phyloP scores from a whole-genome alignment of 345 rosid genomes.

The Eucalyptus tenuipes region DNA sequence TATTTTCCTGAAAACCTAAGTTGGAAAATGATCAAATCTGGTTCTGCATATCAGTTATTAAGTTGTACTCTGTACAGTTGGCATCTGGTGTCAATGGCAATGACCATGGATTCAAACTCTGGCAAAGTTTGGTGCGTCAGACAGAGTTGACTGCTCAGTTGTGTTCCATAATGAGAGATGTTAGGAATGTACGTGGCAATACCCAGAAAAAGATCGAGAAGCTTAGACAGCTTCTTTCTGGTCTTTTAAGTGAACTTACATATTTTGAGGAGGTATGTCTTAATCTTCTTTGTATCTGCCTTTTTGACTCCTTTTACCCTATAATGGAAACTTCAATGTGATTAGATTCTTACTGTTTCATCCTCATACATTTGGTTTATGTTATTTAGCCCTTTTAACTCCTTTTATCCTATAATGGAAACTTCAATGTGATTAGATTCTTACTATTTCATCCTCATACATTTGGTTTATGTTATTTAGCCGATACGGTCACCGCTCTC shows the following conservation, averaged over 20 bases:
- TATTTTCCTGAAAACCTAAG: not conserved
- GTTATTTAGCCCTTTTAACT: constrained; percentile 40
- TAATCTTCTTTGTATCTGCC: not conserved
- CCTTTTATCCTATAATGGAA: too few relatives aligned
- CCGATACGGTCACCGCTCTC: constrained; percentile 86
- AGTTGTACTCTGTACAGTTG: constrained; percentile 31
- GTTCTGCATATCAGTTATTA: not conserved
- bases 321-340: not conserved
- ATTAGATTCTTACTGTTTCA: not conserved
- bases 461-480: constrained; percentile 19
- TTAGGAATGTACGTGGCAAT: constrained; percentile 94
- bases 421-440: not conserved
- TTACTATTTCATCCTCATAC: not conserved
- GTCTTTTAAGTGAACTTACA: constrained; percentile 93
- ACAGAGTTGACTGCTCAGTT: constrained; percentile 93
- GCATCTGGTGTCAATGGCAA: constrained; percentile 45
- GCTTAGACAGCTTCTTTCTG: constrained; percentile 93
- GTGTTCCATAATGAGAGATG: constrained; percentile 81
- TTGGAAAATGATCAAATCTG: not conserved
- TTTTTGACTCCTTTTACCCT: not conserved
- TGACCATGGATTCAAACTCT: constrained; percentile 66
- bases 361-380: not conserved
- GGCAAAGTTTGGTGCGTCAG: constrained; percentile 95
- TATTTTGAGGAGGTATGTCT: constrained; percentile 85
- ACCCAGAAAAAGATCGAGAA: constrained; percentile 96